These are phyloP conservation scores for Mycena chlorophos DNA, from an alignment of 768 basidiomycete genomes.

Conservation along the genomic window DNA sequence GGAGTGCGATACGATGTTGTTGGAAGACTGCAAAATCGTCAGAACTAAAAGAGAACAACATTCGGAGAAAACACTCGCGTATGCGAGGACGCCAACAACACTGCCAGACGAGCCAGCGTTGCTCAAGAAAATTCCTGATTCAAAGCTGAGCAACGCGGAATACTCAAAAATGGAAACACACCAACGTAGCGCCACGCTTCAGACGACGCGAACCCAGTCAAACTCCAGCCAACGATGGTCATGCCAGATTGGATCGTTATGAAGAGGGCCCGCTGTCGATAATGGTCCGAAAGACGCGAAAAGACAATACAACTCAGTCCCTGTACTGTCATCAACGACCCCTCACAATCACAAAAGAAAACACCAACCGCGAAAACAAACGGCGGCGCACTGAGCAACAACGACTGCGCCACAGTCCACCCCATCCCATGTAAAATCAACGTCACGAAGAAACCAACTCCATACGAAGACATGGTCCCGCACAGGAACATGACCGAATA, in stretches of 20 bases:
- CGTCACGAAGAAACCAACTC: slow-evolving; percentile 49
- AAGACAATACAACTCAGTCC: slow-evolving; percentile 42
- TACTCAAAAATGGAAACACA: slow-evolving; percentile 21
- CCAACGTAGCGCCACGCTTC: slow-evolving; percentile 45
- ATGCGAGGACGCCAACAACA: slow-evolving; percentile 50
- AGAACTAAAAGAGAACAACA: background rate
- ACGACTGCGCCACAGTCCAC: slow-evolving; percentile 42
- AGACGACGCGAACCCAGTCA: slow-evolving; percentile 40
- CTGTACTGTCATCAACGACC: slow-evolving; percentile 23
- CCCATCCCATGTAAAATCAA: slow-evolving; percentile 51
- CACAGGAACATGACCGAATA: slow-evolving; percentile 52
- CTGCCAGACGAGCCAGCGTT: slow-evolving; percentile 48
- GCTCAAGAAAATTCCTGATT: slow-evolving; percentile 45
- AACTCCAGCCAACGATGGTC: slow-evolving; percentile 41
- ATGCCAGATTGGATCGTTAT: slow-evolving; percentile 44
- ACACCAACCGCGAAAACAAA: slow-evolving; percentile 47
- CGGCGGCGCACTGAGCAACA: slow-evolving; percentile 50
- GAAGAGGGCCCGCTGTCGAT: slow-evolving; percentile 41
- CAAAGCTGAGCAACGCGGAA: slow-evolving; percentile 5
- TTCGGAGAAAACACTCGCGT: slow-evolving; percentile 35
- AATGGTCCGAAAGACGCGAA: slow-evolving; percentile 49
- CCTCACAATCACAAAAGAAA: background rate
- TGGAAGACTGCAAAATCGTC: slow-evolving; percentile 39
- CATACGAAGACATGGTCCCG: slow-evolving; percentile 49
- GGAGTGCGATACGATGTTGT: slow-evolving; percentile 51